Percentiles rank a stretch among this genome's conserved stretches.
Evolutionary conservation across 208 protist species (phyloP).

Genomic region (Wallacemonas collosoma): DNA sequence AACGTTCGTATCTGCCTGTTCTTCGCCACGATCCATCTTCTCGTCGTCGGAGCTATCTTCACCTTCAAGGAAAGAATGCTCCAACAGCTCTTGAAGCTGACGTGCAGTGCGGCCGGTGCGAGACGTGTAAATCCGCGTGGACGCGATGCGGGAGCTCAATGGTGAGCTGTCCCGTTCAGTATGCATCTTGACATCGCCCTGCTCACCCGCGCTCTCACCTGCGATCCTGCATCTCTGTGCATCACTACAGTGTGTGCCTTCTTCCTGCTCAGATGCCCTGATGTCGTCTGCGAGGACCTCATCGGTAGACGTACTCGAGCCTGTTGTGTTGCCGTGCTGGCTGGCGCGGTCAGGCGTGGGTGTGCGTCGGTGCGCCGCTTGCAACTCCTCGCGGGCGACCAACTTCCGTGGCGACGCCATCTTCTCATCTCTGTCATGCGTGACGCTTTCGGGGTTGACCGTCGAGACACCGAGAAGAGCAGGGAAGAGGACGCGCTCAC

Average conservation of each 20-base stretch:
- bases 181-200: neutral
- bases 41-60: neutral
- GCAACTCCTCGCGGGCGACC: neutral
- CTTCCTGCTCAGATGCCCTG: too few relatives aligned
- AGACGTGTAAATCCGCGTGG: neutral
- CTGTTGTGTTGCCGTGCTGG: too few relatives aligned
- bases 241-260: too few relatives aligned
- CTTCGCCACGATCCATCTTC: neutral
- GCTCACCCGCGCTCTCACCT: neutral
- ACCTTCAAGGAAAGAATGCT: neutral
- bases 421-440: neutral
- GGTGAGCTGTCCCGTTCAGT: neutral
- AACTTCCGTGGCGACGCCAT: neutral
- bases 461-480: constrained; percentile 13
- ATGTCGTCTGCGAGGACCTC: too few relatives aligned
- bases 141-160: neutral
- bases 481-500: constrained; percentile 3
- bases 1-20: neutral
- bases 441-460: neutral
- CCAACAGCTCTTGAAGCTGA: neutral
- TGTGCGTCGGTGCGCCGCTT: neutral
- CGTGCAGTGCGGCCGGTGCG: neutral
- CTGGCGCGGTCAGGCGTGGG: too few relatives aligned
- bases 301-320: too few relatives aligned
- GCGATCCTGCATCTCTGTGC: too few relatives aligned